Evolutionary conservation across 352 stramenopile species (phyloP).

Genomic region (Halophytophthora batemanensis): DNA sequence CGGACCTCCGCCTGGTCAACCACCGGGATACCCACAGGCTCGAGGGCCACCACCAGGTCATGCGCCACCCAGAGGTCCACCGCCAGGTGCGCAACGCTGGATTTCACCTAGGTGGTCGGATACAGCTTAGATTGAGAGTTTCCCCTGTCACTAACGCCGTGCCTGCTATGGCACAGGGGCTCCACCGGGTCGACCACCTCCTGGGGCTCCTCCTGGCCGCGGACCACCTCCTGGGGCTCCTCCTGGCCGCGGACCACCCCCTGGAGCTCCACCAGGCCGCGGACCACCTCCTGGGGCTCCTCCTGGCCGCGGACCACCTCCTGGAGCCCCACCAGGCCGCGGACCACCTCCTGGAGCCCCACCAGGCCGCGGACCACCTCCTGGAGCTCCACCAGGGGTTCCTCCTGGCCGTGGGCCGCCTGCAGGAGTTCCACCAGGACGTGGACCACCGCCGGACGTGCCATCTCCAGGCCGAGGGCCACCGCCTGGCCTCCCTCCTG

Average conservation of each 20-base stretch:
- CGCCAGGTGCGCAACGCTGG: slow-evolving; percentile 28
- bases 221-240: slow-evolving; percentile 22
- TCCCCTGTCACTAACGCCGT: neutral
- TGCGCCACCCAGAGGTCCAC: slow-evolving; percentile 41
- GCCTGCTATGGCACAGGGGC: slow-evolving; percentile 7
- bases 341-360: slow-evolving; percentile 19
- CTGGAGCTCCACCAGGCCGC: slow-evolving; percentile 22
- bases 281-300: slow-evolving; percentile 13
- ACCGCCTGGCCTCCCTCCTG: slow-evolving; percentile 29
- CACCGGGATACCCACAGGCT: too few relatives aligned
- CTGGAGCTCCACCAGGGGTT: slow-evolving; percentile 14
- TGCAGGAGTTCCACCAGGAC: too few relatives aligned
- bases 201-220: slow-evolving; percentile 23
- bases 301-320: slow-evolving; percentile 17
- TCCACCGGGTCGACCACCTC: slow-evolving; percentile 10
- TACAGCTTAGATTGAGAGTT: too few relatives aligned
- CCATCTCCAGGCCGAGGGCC: slow-evolving; percentile 29
- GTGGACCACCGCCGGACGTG: slow-evolving; percentile 8
- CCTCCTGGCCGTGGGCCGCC: too few relatives aligned
- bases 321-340: slow-evolving; percentile 19
- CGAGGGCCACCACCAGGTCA: too few relatives aligned
- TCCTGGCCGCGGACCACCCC: slow-evolving; percentile 20
- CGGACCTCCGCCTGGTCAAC: slow-evolving; percentile 37
- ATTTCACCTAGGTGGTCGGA: neutral
- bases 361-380: slow-evolving; percentile 18